These are phyloP conservation scores for Santalum album DNA, from an alignment of 164 flowering plant genomes.

Conservation along the genomic window DNA sequence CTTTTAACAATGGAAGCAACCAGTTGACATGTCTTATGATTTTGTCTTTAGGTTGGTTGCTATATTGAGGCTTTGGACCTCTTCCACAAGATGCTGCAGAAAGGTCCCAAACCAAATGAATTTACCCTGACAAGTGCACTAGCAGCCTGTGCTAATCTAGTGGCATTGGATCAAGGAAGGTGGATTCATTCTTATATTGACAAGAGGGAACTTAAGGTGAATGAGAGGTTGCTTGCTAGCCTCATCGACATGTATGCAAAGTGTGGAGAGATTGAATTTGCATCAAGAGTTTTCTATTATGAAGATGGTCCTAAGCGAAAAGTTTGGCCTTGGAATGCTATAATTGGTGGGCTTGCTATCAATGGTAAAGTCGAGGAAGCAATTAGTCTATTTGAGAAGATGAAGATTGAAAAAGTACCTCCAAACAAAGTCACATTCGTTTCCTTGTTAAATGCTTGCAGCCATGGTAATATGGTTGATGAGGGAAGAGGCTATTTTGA, in stretches of 20 bases:
- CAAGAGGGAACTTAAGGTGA: constrained; percentile 20
- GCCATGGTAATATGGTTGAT: constrained; percentile 38
- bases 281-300: constrained; percentile 24
- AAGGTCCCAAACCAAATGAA: constrained; percentile 29
- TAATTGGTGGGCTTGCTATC: constrained; percentile 49
- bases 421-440: constrained; percentile 41
- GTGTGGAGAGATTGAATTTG: constrained; percentile 41
- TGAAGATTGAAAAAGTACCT: constrained; percentile 17
- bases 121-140: constrained; percentile 32
- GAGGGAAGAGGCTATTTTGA: constrained; percentile 28
- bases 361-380: constrained; percentile 38
- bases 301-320: constrained; percentile 12
- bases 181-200: constrained; percentile 41
- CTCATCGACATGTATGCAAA: constrained; percentile 49
- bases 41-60: constrained; percentile 26
- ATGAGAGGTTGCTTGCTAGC: constrained; percentile 24
- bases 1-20: neutral
- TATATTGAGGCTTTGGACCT: constrained; percentile 29
- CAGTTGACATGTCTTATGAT: neutral
- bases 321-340: constrained; percentile 47
- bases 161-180: constrained; percentile 44
- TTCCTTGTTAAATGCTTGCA: constrained; percentile 37
- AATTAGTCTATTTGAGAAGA: constrained; percentile 23
- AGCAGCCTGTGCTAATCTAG: constrained; percentile 36
- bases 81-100: constrained; percentile 24